phyloP scores from a whole-genome alignment of 441 rosid species.

The Croton setiger region DNA sequence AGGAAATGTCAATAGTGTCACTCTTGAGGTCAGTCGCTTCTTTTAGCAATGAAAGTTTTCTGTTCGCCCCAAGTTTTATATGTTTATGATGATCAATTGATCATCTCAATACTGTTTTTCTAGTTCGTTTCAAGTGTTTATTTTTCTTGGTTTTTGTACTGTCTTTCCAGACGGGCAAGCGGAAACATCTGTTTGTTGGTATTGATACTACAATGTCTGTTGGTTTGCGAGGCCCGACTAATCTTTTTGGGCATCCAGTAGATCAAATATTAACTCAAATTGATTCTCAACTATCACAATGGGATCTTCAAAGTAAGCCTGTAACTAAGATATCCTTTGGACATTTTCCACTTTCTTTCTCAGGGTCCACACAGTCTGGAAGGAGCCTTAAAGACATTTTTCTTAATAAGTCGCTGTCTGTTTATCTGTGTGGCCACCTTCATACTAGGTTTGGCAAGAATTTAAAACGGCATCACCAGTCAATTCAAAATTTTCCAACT shows the following conservation, averaged over 20 bases:
- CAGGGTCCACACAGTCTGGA: conserved; percentile 52
- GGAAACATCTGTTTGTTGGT: conserved; percentile 75
- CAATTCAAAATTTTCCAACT: conserved; percentile 31
- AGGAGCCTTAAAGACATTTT: conserved; percentile 70
- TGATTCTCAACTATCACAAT: conserved; percentile 65
- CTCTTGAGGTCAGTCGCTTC: conserved; percentile 59
- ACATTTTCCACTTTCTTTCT: conserved; percentile 88
- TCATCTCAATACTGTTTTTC: not conserved
- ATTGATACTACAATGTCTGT: conserved; percentile 73
- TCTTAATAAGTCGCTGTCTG: conserved; percentile 76
- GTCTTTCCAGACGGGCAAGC: conserved; percentile 46
- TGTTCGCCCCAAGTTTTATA: too few species aligned
- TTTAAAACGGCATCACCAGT: conserved; percentile 71
- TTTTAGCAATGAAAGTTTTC: not conserved
- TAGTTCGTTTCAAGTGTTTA: not conserved
- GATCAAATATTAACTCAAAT: conserved; percentile 59
- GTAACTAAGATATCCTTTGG: conserved; percentile 82
- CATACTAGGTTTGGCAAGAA: conserved; percentile 82
- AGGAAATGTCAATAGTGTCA: conserved; percentile 53
- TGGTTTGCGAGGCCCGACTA: conserved; percentile 89
- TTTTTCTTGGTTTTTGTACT: conserved; percentile 14
- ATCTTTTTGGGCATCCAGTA: conserved; percentile 91
- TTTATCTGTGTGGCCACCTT: conserved; percentile 89
- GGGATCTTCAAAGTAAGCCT: conserved; percentile 60
- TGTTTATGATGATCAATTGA: not conserved